phyloP scores from a whole-genome alignment of 352 stramenopile genomes.

The Pythium graminicola region DNA sequence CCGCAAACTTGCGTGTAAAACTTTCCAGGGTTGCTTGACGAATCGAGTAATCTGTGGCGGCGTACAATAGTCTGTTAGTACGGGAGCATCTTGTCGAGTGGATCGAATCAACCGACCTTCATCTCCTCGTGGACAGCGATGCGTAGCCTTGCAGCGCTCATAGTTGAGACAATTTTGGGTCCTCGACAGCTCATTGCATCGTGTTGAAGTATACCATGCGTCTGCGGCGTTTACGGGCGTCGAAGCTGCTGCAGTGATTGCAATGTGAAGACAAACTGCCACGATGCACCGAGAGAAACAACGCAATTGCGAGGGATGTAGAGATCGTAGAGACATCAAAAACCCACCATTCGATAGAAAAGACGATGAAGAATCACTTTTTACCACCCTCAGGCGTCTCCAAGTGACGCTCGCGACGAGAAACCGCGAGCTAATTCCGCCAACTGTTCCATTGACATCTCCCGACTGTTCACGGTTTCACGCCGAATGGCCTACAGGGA shows the following conservation, averaged over 20 bases:
- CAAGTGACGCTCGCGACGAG: not conserved
- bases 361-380: not conserved
- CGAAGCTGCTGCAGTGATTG: not conserved
- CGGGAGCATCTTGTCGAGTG: too few species aligned
- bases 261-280: not conserved
- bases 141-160: conserved; percentile 93
- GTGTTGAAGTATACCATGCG: conserved; percentile 49
- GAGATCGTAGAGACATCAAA: not conserved
- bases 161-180: conserved; percentile 55
- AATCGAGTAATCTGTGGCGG: conserved; percentile 77
- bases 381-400: too few species aligned
- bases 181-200: conserved; percentile 47
- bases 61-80: not conserved
- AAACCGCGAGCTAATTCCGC: not conserved
- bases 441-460: not conserved
- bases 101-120: conserved; percentile 50
- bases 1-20: conserved; percentile 78
- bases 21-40: conserved; percentile 48
- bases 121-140: conserved; percentile 86
- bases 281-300: not conserved
- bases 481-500: too few species aligned
- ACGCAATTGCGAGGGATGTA: not conserved
- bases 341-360: not conserved
- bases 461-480: not conserved
- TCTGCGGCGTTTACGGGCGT: conserved; percentile 24